Evolutionary conservation across 352 stramenopile genomes (phyloP).

Genomic region (Phytophthora cryptogea): DNA sequence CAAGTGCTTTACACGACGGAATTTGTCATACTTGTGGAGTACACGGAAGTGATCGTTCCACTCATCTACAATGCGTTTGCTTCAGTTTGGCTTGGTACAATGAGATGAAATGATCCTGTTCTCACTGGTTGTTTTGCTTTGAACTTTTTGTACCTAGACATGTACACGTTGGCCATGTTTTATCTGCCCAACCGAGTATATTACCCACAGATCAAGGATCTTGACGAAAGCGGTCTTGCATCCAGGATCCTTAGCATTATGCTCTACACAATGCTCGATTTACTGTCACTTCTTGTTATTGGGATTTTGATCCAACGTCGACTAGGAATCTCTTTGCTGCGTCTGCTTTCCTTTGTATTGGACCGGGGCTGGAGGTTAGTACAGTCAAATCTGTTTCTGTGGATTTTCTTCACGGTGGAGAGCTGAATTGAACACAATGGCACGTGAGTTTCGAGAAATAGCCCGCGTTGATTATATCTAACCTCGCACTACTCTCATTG

Average conservation of each 20-base stretch:
- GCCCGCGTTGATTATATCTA: no score
- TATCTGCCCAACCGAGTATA: constrained; percentile 3
- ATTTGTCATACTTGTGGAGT: neutral
- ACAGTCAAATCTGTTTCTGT: constrained; percentile 16
- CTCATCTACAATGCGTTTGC: neutral
- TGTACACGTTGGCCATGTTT: neutral
- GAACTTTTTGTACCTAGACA: no score
- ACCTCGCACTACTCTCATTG: no score
- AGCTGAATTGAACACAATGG: neutral
- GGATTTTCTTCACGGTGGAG: constrained; percentile 12
- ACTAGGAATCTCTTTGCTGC: constrained; percentile 16
- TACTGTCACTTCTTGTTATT: constrained; percentile 11
- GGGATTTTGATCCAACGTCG: constrained; percentile 5
- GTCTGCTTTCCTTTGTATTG: constrained; percentile 38
- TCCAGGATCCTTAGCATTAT: neutral
- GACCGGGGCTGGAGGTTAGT: constrained; percentile 29
- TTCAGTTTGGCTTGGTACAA: no score
- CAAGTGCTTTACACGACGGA: neutral
- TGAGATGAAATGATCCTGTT: no score
- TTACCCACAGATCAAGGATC: neutral
- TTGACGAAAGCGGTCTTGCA: neutral
- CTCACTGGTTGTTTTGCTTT: no score
- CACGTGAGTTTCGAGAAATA: neutral
- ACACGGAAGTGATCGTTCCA: neutral
- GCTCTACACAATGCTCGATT: constrained; percentile 16